phyloP scores from a whole-genome alignment of 495 filamentous ascomycete species.

The Gamarada debralockiae region DNA sequence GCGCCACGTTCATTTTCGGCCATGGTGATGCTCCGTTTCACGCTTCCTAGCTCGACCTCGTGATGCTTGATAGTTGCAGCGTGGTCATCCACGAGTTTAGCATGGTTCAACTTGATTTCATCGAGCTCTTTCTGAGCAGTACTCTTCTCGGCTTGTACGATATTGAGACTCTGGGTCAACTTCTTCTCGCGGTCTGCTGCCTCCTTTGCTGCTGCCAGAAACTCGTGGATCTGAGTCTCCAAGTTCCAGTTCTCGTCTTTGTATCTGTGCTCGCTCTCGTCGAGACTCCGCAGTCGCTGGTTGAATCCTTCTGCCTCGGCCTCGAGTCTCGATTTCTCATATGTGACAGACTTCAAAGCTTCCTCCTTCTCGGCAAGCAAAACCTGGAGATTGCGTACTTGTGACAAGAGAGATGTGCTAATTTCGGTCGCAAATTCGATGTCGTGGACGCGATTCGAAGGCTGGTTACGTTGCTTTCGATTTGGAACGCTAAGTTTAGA shows the following conservation, averaged over 20 bases:
- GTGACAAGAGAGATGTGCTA: conserved; percentile 80
- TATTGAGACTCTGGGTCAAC: conserved; percentile 64
- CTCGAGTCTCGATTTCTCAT: conserved; percentile 75
- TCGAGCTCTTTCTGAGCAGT: conserved; percentile 78
- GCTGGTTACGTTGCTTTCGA: conserved; percentile 87
- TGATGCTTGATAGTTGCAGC: conserved; percentile 70
- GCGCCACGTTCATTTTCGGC: conserved; percentile 69
- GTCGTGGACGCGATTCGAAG: conserved; percentile 78
- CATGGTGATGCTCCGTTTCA: conserved; percentile 69
- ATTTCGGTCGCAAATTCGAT: conserved; percentile 97
- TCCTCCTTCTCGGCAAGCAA: conserved; percentile 85
- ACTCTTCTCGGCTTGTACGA: conserved; percentile 70
- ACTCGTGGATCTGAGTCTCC: conserved; percentile 83
- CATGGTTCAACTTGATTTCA: conserved; percentile 72
- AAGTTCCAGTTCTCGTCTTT: conserved; percentile 98
- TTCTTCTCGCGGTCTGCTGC: conserved; percentile 74
- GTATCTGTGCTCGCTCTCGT: conserved; percentile 90
- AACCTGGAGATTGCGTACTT: conserved; percentile 83
- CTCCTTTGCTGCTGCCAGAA: conserved; percentile 64
- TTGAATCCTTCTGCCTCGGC: conserved; percentile 74
- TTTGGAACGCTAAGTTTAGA: conserved; percentile 82
- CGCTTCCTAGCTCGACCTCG: conserved; percentile 77
- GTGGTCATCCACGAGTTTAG: conserved; percentile 79
- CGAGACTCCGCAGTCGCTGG: conserved; percentile 72
- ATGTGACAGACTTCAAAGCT: conserved; percentile 64